Base-by-base conservation (phyloP, 1,284 basidiomycete species). In the Meira nashicola region DNA sequence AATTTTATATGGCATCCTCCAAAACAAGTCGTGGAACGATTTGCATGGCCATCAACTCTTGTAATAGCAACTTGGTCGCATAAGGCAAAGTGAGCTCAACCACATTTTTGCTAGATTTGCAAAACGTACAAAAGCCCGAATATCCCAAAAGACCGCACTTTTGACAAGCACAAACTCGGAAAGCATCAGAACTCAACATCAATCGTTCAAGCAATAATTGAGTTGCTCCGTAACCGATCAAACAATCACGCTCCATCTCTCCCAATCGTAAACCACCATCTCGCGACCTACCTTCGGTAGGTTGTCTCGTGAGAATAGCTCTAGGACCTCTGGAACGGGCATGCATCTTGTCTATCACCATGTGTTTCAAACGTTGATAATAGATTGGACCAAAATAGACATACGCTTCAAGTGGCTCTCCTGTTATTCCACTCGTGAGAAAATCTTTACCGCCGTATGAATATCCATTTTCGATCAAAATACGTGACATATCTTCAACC, bases 301-400 rank as follows among this genome's bases (percentile, higher is more conserved):
- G 95, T 80, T 99, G 95, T 37, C 95, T 87, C 1, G 95, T 99
- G 52, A 98, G 82, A 14, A 93, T 94, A 5, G 95, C 95, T 70
- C 93, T 87, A 41, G 95, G 95, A 21, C 95, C 95, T 64, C 95
- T 87, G 66, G 76, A 74, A 19, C 76, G 68, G 1, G 95, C 95
- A 74, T 98, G 95, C 95, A 98, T 98, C 83, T 99, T 98, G 82
- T 97, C 93, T 87, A 95, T 90, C 62, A 97, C 93, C 79, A 80
- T 80, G 62, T 80, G 80, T 66, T 80, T 80, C 39, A 81, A 71
- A 47, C 79, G 75, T 65, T 81, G 94, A 80, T 97, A 97, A 82
- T 95, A 97, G 73, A 97, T 98, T 28, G 95, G 95, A 9, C 94
- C 94, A 78, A 97, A 96, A 82, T 94, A 98, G 38, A 95, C 92